Evolutionary conservation across 1,284 basidiomycete genomes (phyloP).

Genomic region (Naganishia sp.): DNA sequence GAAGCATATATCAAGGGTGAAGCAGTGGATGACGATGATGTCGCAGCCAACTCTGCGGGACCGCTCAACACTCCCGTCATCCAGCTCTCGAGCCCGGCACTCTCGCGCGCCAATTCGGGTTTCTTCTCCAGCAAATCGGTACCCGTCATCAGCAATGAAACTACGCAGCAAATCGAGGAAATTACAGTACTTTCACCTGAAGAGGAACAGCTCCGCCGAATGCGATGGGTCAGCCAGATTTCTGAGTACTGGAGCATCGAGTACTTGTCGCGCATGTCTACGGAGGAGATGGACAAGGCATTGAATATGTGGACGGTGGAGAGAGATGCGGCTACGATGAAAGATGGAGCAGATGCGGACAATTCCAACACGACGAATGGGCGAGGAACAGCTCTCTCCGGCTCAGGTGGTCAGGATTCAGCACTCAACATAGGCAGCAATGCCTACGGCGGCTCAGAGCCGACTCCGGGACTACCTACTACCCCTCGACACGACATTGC

Average conservation of each 20-base stretch:
- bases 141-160: not conserved
- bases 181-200: conserved; percentile 29
- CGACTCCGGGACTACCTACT: conserved; percentile 6
- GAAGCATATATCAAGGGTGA: not conserved
- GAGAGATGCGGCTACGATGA: conserved; percentile 1
- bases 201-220: conserved; percentile 60
- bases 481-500: conserved; percentile 38
- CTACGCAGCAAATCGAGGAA: conserved; percentile 10
- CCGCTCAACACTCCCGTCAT: conserved; percentile 82
- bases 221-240: conserved; percentile 87
- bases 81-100: conserved; percentile 55
- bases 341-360: conserved; percentile 34
- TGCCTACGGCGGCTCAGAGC: conserved; percentile 18
- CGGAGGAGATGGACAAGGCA: conserved; percentile 67
- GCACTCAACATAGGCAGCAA: not conserved
- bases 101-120: conserved; percentile 30
- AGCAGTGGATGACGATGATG: conserved; percentile 56
- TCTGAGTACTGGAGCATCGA: conserved; percentile 92
- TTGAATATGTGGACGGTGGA: conserved; percentile 52
- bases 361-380: conserved; percentile 33
- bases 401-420: not conserved
- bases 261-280: conserved; percentile 69
- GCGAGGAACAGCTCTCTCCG: not conserved
- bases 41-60: conserved; percentile 45
- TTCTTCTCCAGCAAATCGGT: conserved; percentile 14